Evolutionary conservation across 2,329 filamentous ascomycete genomes (phyloP).

Genomic region (Calonectria crousiana): DNA sequence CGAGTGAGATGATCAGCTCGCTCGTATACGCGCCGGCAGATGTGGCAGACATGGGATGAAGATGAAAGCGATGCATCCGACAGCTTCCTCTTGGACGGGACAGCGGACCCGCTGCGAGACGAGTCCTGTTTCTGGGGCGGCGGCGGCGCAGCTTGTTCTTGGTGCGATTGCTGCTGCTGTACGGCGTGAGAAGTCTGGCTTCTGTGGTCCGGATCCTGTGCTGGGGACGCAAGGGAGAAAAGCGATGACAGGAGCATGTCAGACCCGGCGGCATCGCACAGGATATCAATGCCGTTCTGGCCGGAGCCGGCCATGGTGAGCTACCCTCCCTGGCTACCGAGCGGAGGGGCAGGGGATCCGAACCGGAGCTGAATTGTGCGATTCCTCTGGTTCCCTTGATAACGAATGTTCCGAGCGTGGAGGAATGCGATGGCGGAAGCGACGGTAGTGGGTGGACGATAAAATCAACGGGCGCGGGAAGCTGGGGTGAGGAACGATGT

Average conservation of each 20-base stretch:
- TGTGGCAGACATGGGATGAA: constrained; percentile 43
- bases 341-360: constrained; percentile 11
- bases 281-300: constrained; percentile 45
- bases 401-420: not conserved
- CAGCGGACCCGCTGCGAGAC: constrained; percentile 27
- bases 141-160: constrained; percentile 28
- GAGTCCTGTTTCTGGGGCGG: constrained; percentile 25
- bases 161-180: constrained; percentile 33
- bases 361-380: constrained; percentile 23
- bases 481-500: constrained; percentile 17
- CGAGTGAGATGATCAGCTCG: constrained; percentile 43
- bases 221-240: constrained; percentile 40
- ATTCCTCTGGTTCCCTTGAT: constrained; percentile 18
- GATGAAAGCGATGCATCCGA: constrained; percentile 42
- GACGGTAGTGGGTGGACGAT: constrained; percentile 10
- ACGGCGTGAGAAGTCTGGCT: not conserved
- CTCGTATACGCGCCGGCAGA: constrained; percentile 44
- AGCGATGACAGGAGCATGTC: constrained; percentile 44
- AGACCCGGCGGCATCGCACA: constrained; percentile 44
- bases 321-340: constrained; percentile 24
- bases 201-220: constrained; percentile 28
- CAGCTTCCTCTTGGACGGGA: constrained; percentile 41
- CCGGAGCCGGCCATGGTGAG: constrained; percentile 40
- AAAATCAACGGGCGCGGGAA: constrained; percentile 11
- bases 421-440: not conserved